Evolutionary conservation across 805 yeast genomes (phyloP), one percentile per base, ranked within the genome.

Genomic region (Myxozyma lipomycoides): DNA sequence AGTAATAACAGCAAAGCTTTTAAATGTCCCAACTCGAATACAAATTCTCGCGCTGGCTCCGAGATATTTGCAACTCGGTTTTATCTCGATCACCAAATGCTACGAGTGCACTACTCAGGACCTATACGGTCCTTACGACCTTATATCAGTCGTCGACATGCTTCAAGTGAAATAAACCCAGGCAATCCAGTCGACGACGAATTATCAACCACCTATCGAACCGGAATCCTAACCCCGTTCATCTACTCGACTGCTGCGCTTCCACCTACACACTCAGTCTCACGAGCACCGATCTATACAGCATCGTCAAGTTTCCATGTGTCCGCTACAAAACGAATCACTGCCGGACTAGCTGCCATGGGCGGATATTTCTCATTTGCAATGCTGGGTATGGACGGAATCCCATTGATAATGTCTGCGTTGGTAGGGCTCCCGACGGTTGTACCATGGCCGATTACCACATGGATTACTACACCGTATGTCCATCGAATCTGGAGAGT

Each of bases 401-500:
- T 81, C 45, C 75, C 76, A 49, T 77, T 76, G 3, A 69, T 74
- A 17, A 68, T 79, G 53, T 77, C 79, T 1, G 57, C 68, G 35
- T 37, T 69, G 3, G 66, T 73, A 23, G 70, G 75, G 1, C 61
- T 76, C 3, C 58, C 81, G 3, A 62, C 78, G 0, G 63, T 78
- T 1, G 53, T 79, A 15, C 83, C 86, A 3, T 66, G 77, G 2
- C 93, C 95, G 0, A 65, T 81, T 1, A 68, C 78, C 1, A 72
- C 72, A 18, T 80, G 73, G 61, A 73, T 79, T 45, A 78, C 86
- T 2, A 70, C 73, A 30, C 81, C 86, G 46, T 84, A 83, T 58
- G 95, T 87, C 26, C 72, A 86, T 2, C 71, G 87, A 55, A 78
- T 87, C 15, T 85, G 78, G 68, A 69, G 95, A 40, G 70, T 86